These are phyloP conservation scores for Jamesozyma lodderae DNA, from an alignment of 805 yeast genomes.

Conservation along the genomic window DNA sequence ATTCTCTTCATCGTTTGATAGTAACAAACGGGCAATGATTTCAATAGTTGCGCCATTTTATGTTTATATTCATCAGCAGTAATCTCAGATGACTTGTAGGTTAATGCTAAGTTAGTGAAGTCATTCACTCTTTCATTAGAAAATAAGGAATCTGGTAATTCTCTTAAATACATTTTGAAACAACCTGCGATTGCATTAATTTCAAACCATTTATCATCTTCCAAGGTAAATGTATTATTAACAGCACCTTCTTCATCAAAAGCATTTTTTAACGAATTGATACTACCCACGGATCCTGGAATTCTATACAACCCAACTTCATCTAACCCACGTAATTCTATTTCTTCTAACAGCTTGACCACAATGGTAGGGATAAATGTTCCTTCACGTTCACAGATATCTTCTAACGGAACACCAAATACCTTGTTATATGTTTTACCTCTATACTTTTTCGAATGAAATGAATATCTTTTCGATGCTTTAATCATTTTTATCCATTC, in stretches of 20 bases:
- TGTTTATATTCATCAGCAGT: conserved; percentile 19
- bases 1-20: conserved; percentile 60
- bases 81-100: conserved; percentile 16
- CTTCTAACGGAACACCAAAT: conserved; percentile 79
- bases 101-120: conserved; percentile 35
- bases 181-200: conserved; percentile 83
- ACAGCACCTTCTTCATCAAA: conserved; percentile 40
- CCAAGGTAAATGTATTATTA: conserved; percentile 37
- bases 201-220: conserved; percentile 59
- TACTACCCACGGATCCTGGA: conserved; percentile 53
- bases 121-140: conserved; percentile 56
- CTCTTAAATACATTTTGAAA: conserved; percentile 74
- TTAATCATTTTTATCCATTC: conserved; percentile 58
- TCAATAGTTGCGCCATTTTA: conserved; percentile 27
- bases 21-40: conserved; percentile 52
- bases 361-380: conserved; percentile 57
- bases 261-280: conserved; percentile 43
- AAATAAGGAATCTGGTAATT: conserved; percentile 75
- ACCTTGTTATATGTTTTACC: conserved; percentile 42
- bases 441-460: conserved; percentile 33
- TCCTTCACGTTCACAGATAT: conserved; percentile 65
- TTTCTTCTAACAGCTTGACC: conserved; percentile 55
- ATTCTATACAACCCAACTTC: conserved; percentile 86
- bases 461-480: conserved; percentile 35
- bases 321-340: conserved; percentile 79